phyloP scores from a whole-genome alignment of 768 basidiomycete species.

The Ramaria sp. region DNA sequence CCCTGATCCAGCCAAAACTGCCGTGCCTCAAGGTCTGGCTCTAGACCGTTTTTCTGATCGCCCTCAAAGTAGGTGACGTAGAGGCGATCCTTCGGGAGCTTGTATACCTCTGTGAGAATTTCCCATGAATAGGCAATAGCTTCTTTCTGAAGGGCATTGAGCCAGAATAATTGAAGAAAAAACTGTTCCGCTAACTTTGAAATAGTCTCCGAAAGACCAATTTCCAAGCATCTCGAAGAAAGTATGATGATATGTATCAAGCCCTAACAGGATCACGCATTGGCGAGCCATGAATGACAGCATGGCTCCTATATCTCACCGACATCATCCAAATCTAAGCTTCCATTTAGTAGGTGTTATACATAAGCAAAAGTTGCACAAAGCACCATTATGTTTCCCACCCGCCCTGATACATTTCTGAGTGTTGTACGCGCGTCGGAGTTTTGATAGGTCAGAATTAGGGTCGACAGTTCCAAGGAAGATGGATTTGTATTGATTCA shows the following conservation, averaged over 20 bases:
- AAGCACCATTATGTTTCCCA: slow-evolving; percentile 91
- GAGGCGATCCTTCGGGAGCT: slow-evolving; percentile 78
- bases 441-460: slow-evolving; percentile 78
- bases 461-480: slow-evolving; percentile 98
- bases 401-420: slow-evolving; percentile 99
- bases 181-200: slow-evolving; percentile 54
- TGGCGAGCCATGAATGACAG: neutral
- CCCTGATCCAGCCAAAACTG: slow-evolving; percentile 85
- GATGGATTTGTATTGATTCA: slow-evolving; percentile 96
- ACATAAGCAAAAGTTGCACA: neutral
- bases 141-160: slow-evolving; percentile 53
- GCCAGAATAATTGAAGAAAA: neutral
- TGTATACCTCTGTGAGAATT: slow-evolving; percentile 80
- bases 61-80: slow-evolving; percentile 99
- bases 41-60: slow-evolving; percentile 72
- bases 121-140: slow-evolving; percentile 93
- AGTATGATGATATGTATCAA: slow-evolving; percentile 95
- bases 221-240: slow-evolving; percentile 99
- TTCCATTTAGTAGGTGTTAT: slow-evolving; percentile 4
- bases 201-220: slow-evolving; percentile 99
- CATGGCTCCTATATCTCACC: slow-evolving; percentile 27
- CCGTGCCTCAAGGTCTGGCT: slow-evolving; percentile 82
- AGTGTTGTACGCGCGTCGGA: slow-evolving; percentile 89
- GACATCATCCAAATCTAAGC: slow-evolving; percentile 90
- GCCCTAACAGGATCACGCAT: slow-evolving; percentile 19